Evolutionary conservation across 2,329 filamentous ascomycete genomes (phyloP).

Genomic region (Lomentospora prolificans): DNA sequence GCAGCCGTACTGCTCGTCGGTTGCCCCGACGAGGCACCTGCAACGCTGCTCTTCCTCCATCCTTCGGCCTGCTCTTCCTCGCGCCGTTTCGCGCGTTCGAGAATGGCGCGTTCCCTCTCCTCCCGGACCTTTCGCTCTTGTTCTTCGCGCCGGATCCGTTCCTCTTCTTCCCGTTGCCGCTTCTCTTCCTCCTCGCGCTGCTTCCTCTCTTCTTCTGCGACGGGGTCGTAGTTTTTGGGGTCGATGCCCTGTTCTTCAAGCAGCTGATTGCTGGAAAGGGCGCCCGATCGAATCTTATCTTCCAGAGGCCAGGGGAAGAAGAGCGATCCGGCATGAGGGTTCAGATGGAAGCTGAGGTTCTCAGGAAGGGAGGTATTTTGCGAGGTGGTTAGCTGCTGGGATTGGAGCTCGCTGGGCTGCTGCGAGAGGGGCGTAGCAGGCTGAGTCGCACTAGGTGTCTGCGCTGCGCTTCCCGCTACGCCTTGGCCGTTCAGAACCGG

Average conservation of each 20-base stretch:
- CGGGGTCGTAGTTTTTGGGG: slow-evolving; percentile 49
- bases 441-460: slow-evolving; percentile 14
- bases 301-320: slow-evolving; percentile 73
- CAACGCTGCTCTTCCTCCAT: slow-evolving; percentile 29
- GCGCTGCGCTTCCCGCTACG: slow-evolving; percentile 13
- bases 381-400: slow-evolving; percentile 22
- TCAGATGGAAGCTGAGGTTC: slow-evolving; percentile 37
- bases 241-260: slow-evolving; percentile 54
- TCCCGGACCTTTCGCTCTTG: slow-evolving; percentile 29
- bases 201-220: slow-evolving; percentile 40
- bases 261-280: slow-evolving; percentile 53
- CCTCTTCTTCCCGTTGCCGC: slow-evolving; percentile 35
- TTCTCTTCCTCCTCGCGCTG: slow-evolving; percentile 40
- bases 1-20: slow-evolving; percentile 17
- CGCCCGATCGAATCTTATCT: slow-evolving; percentile 58
- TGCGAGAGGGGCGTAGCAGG: slow-evolving; percentile 17
- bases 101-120: slow-evolving; percentile 27
- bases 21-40: slow-evolving; percentile 16
- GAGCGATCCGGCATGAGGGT: slow-evolving; percentile 44
- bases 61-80: slow-evolving; percentile 30
- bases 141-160: slow-evolving; percentile 35
- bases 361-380: slow-evolving; percentile 36
- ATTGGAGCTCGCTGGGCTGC: slow-evolving; percentile 14
- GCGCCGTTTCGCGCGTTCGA: slow-evolving; percentile 32
- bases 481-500: slow-evolving; percentile 11